A percentile compares a stretch with the other conserved stretches of the same genome.
Evolutionary conservation across 176 grass and related monocot species (phyloP).

Genomic region (sorghum (Sorghum bicolor)): DNA sequence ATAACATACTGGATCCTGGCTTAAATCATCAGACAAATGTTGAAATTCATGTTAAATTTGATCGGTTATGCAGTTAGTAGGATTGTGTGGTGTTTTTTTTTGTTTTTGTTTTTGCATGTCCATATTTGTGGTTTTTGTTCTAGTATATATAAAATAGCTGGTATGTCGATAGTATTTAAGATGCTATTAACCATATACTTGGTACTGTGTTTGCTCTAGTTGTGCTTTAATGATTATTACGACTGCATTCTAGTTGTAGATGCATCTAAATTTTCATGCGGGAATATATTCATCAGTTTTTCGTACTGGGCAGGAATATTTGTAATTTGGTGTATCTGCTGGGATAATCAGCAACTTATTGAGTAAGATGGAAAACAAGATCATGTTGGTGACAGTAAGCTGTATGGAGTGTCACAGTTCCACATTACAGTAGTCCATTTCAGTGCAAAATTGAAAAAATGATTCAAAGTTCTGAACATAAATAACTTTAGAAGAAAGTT

Average conservation of each 20-base stretch:
- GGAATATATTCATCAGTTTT: constrained; percentile 22
- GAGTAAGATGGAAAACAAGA: constrained; percentile 39
- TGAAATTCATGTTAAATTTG: not conserved
- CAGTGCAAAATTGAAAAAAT: not conserved
- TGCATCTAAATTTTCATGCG: not conserved
- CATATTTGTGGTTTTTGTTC: not conserved
- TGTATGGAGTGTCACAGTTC: constrained; percentile 11
- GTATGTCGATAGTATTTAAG: not conserved
- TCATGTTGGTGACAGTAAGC: constrained; percentile 36
- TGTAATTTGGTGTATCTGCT: constrained; percentile 46
- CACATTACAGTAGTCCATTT: not conserved
- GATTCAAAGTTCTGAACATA: too few relatives aligned
- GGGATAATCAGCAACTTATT: constrained; percentile 43
- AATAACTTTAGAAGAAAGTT: too few relatives aligned
- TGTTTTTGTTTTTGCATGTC: not conserved
- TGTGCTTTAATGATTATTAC: constrained; percentile 9
- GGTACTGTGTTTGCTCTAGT: not conserved
- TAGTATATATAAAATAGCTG: not conserved
- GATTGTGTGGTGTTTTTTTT: not conserved
- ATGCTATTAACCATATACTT: not conserved
- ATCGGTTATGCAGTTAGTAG: not conserved
- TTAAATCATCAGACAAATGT: not conserved
- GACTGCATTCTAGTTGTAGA: constrained; percentile 1
- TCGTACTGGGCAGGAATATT: constrained; percentile 36
- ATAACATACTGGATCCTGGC: not conserved